Conservation (phyloP, 2,329 filamentous ascomycete species). For the Didymella pomorum region DNA sequence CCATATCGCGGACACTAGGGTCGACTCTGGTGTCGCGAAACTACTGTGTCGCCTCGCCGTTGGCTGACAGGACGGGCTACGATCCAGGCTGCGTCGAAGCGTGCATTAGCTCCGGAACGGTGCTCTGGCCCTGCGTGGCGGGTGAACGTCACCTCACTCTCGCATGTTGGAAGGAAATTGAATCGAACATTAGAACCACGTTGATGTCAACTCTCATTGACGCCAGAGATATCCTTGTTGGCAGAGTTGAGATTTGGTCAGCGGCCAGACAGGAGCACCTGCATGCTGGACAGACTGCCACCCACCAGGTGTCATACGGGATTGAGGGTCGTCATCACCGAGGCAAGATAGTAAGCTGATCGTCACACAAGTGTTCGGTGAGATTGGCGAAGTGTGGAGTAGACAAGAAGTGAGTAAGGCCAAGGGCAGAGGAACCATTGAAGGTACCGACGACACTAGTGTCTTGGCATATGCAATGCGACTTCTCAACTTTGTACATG, state of each 20-base stretch:
- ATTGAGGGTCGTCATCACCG: too few species aligned
- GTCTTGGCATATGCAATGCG: conserved; percentile 18
- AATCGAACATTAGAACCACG: too few species aligned
- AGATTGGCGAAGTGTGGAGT: too few species aligned
- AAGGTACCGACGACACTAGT: conserved; percentile 8
- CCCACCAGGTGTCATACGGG: too few species aligned
- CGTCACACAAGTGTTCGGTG: too few species aligned
- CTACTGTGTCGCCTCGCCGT: neutral
- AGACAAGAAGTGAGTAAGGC: too few species aligned
- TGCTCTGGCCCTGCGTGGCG: neutral
- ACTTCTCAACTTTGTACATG: neutral
- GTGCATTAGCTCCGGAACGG: conserved; percentile 5
- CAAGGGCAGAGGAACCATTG: neutral
- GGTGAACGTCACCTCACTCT: neutral
- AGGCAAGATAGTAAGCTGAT: too few species aligned
- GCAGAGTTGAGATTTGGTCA: too few species aligned
- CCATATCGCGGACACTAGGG: neutral
- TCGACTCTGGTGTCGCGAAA: neutral
- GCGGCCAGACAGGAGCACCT: too few species aligned
- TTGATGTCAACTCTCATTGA: too few species aligned
- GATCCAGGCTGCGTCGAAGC: conserved; percentile 1
- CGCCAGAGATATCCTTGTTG: too few species aligned
- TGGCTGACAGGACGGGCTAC: conserved; percentile 2
- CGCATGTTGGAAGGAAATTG: neutral
- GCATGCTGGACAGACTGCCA: too few species aligned